phyloP scores from a whole-genome alignment of 768 basidiomycete species.

The Obba rivulosa region DNA sequence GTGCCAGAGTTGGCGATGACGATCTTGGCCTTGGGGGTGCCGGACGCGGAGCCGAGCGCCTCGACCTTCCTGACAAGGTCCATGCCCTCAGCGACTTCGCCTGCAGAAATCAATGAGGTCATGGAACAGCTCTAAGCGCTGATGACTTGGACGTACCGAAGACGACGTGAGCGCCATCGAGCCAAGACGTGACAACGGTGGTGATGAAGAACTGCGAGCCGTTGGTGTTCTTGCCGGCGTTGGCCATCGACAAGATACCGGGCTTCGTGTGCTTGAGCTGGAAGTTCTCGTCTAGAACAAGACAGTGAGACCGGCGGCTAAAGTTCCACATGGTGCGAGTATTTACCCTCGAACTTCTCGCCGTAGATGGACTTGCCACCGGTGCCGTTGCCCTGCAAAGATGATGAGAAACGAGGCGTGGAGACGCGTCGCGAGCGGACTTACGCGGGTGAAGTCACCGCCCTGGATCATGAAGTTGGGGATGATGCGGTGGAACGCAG shows the following conservation, averaged over 20 bases:
- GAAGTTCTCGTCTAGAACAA: constrained; percentile 60
- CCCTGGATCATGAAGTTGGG: constrained; percentile 82
- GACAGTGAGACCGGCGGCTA: background rate
- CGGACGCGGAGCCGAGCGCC: constrained; percentile 22
- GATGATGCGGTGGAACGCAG: constrained; percentile 80
- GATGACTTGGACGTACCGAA: constrained; percentile 49
- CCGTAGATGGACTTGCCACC: constrained; percentile 33
- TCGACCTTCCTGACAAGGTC: constrained; percentile 60
- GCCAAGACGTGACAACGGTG: constrained; percentile 71
- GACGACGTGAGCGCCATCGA: constrained; percentile 82
- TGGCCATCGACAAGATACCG: constrained; percentile 81
- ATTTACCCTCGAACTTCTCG: constrained; percentile 43
- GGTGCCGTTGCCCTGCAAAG: constrained; percentile 47
- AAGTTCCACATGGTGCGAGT: constrained; percentile 33
- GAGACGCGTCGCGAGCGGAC: background rate
- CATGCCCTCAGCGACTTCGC: constrained; percentile 59
- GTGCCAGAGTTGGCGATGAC: constrained; percentile 19
- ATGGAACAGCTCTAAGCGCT: background rate
- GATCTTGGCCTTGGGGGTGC: constrained; percentile 21
- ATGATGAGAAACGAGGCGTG: background rate
- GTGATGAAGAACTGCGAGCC: constrained; percentile 93
- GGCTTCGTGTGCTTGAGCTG: constrained; percentile 55
- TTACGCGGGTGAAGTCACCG: constrained; percentile 67
- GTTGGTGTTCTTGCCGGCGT: constrained; percentile 77
- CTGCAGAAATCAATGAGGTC: constrained; percentile 1